Base-by-base conservation (phyloP, 805 yeast genomes). In the Candida chauliodis region DNA sequence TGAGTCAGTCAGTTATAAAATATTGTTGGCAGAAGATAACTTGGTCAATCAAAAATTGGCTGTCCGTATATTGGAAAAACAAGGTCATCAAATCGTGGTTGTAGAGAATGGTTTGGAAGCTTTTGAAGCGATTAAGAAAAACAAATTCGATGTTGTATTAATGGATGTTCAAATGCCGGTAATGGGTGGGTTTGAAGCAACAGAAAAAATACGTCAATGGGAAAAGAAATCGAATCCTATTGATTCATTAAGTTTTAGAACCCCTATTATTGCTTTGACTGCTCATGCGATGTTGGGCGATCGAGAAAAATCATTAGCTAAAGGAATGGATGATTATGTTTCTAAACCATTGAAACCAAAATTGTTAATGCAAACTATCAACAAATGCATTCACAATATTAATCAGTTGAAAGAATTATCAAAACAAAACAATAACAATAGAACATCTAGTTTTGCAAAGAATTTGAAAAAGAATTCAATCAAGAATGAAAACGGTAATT, bases 91-190 rank as follows among this genome's bases (percentile, higher is more conserved):
- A 41, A 90, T 87, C 9, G 81, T 79, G 42, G 95, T 87, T 33
- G 95, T 86, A 5, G 91, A 84, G 56, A 87, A 87, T 59, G 95
- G 96, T 11, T 69, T 76, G 42, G 87, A 86, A 50, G 95, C 95
- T 1, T 74, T 78, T 47, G 86, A 85, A 43, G 90, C 89, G 1
- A 79, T 85, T 31, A 70, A 79, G 55, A 70, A 74, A 47, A 76
- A 73, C 44, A 70, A 73, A 34, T 87, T 81, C 56, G 95, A 87
- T 55, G 90, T 84, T 33, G 84, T 87, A 14, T 73, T 87, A 48
- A 87, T 87, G 96, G 95, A 87, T 64, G 95, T 87, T 31, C 96
- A 87, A 59, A 87, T 87, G 96, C 95, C 95, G 7, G 86, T 85
- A 11, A 88, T 87, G 93, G 95, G 95, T 20, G 96, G 96, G 0